phyloP scores from a whole-genome alignment of 2,329 filamentous ascomycete genomes.

The Basipetospora chlamydospora region DNA sequence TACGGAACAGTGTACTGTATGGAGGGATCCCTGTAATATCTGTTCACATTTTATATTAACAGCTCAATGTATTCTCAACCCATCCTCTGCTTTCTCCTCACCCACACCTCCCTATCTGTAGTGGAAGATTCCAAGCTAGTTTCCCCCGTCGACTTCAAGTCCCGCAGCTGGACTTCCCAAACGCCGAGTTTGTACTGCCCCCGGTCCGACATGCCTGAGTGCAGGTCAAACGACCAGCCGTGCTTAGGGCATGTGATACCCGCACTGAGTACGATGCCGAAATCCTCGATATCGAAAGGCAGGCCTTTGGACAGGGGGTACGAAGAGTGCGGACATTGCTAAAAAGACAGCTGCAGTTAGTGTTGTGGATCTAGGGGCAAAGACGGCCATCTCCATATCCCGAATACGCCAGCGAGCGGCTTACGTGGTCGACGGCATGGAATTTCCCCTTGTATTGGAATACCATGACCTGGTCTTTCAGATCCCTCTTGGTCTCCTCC shows the following conservation, averaged over 20 bases:
- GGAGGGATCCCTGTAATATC: too few species aligned
- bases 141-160: constrained; percentile 1
- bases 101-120: constrained; percentile 24
- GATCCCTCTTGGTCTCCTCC: constrained; percentile 16
- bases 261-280: constrained; percentile 46
- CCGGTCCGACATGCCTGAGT: constrained; percentile 46
- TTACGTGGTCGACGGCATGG: constrained; percentile 55
- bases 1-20: too few species aligned
- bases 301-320: constrained; percentile 49
- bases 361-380: too few species aligned
- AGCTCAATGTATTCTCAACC: too few species aligned
- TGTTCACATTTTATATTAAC: too few species aligned
- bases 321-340: constrained; percentile 54
- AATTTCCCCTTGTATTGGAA: constrained; percentile 49
- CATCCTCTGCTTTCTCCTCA: constrained; percentile 26
- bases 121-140: neutral
- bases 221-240: constrained; percentile 56
- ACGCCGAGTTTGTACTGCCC: constrained; percentile 45
- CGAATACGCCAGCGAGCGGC: constrained; percentile 11
- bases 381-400: too few species aligned
- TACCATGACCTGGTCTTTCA: constrained; percentile 48
- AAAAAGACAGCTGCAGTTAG: neutral
- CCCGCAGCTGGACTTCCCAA: constrained; percentile 48
- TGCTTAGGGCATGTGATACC: constrained; percentile 56
- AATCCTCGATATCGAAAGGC: constrained; percentile 60